phyloP scores from a whole-genome alignment of 371 early-diverging fungal genomes.

The Nematocida ironsii region DNA sequence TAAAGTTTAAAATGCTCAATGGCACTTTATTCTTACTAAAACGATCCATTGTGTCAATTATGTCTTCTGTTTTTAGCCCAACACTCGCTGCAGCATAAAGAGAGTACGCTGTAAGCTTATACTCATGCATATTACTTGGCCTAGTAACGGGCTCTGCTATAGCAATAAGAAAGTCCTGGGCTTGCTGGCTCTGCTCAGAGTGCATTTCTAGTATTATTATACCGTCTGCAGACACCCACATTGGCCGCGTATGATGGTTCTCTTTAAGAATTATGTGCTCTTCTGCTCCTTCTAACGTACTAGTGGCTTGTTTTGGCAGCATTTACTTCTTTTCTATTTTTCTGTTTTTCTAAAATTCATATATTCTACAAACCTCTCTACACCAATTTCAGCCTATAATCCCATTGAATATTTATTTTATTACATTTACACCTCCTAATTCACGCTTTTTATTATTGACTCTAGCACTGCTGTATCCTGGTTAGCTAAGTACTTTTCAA shows the following conservation, averaged over 20 bases:
- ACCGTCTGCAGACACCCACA: conserved; percentile 89
- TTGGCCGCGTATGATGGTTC: conserved; percentile 79
- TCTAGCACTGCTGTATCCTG: conserved; percentile 16
- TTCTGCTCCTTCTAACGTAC: conserved; percentile 62
- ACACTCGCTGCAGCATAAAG: conserved; percentile 98
- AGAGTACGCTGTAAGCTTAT: conserved; percentile 89
- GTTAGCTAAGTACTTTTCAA: conserved; percentile 10
- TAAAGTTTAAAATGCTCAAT: conserved; percentile 78
- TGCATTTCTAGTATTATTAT: conserved; percentile 91
- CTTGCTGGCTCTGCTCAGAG: conserved; percentile 84
- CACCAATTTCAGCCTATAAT: too few relatives aligned
- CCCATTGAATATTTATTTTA: too few relatives aligned
- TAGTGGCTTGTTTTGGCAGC: conserved; percentile 69
- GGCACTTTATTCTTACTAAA: conserved; percentile 82
- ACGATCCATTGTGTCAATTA: conserved; percentile 82
- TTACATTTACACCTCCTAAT: background rate
- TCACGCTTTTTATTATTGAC: background rate
- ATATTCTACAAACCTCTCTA: background rate
- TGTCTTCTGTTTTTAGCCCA: conserved; percentile 87
- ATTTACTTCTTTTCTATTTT: conserved; percentile 35
- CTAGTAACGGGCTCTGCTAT: conserved; percentile 95
- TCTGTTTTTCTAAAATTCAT: conserved; percentile 8
- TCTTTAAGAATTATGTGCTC: conserved; percentile 74
- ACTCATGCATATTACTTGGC: conserved; percentile 91
- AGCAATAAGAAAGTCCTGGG: conserved; percentile 92